These are phyloP conservation scores for Fusarium goolgardi DNA, from an alignment of 2,329 filamentous ascomycete genomes.

Conservation along the genomic window DNA sequence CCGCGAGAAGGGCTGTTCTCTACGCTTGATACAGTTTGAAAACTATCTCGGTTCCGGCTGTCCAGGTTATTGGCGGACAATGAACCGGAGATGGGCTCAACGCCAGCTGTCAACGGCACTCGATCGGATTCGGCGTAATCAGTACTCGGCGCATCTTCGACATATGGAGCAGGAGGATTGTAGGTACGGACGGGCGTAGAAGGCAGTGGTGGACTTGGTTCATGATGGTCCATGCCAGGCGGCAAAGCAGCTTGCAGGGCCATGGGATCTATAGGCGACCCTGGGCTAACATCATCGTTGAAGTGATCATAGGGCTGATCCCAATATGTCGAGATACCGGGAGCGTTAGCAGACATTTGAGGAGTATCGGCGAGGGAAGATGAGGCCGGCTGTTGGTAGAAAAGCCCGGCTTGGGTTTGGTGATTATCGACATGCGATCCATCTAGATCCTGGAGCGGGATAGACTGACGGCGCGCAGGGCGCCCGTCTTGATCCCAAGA, in stretches of 20 bases:
- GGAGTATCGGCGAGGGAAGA: conserved; percentile 23
- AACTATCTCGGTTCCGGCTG: conserved; percentile 63
- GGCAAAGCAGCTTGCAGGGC: conserved; percentile 67
- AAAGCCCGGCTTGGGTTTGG: conserved; percentile 20
- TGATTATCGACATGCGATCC: conserved; percentile 32
- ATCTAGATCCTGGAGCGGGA: conserved; percentile 75
- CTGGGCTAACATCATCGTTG: conserved; percentile 53
- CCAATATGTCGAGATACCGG: conserved; percentile 65
- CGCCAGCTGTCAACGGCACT: conserved; percentile 66
- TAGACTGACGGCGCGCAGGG: conserved; percentile 60
- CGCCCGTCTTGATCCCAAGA: conserved; percentile 44
- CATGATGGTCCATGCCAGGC: conserved; percentile 59
- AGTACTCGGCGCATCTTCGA: conserved; percentile 49
- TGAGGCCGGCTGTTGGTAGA: conserved; percentile 21
- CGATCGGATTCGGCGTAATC: conserved; percentile 67
- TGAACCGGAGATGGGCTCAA: conserved; percentile 66
- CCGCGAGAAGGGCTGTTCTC: conserved; percentile 65
- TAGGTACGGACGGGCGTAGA: conserved; percentile 46
- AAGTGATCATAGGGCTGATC: conserved; percentile 58
- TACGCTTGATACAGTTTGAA: conserved; percentile 66
- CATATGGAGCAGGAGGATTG: conserved; percentile 52
- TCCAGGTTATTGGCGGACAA: conserved; percentile 57
- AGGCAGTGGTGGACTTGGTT: conserved; percentile 23
- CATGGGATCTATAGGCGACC: conserved; percentile 65
- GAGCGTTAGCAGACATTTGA: conserved; percentile 51